Conservation (phyloP, 768 basidiomycete species). For the Arthromyces matolae region DNA sequence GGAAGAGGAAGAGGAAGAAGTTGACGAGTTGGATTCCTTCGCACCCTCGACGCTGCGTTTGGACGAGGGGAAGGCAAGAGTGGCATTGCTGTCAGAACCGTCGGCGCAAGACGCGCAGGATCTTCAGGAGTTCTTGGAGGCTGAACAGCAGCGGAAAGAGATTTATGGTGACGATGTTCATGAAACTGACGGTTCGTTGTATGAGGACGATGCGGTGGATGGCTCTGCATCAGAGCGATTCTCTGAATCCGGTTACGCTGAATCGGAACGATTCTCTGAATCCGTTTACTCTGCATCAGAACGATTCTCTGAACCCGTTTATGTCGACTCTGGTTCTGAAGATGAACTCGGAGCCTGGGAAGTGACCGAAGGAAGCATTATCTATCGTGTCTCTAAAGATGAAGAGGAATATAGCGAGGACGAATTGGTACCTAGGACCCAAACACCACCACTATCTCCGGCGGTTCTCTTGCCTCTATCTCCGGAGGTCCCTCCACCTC, state of each 20-base stretch:
- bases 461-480: no score
- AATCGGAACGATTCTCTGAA: background rate
- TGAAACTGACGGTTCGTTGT: slow-evolving; percentile 26
- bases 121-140: slow-evolving; percentile 62
- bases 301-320: slow-evolving; percentile 1
- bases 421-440: slow-evolving; percentile 33
- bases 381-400: slow-evolving; percentile 27
- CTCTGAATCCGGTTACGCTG: slow-evolving; percentile 1
- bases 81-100: slow-evolving; percentile 41
- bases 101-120: slow-evolving; percentile 58
- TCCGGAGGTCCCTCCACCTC: slow-evolving; percentile 5
- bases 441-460: no score
- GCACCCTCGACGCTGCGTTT: slow-evolving; percentile 29
- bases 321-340: slow-evolving; percentile 20
- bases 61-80: slow-evolving; percentile 21
- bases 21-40: slow-evolving; percentile 59
- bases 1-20: slow-evolving; percentile 50
- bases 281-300: background rate
- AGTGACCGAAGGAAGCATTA: slow-evolving; percentile 37
- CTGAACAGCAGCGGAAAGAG: slow-evolving; percentile 51
- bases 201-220: slow-evolving; percentile 8
- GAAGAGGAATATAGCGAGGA: slow-evolving; percentile 27
- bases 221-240: background rate
- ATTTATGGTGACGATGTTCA: slow-evolving; percentile 45
- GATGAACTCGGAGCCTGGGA: slow-evolving; percentile 38